These are phyloP conservation scores for Solanum raphanifolium DNA, from an alignment of 257 asterid species.

Conservation along the genomic window DNA sequence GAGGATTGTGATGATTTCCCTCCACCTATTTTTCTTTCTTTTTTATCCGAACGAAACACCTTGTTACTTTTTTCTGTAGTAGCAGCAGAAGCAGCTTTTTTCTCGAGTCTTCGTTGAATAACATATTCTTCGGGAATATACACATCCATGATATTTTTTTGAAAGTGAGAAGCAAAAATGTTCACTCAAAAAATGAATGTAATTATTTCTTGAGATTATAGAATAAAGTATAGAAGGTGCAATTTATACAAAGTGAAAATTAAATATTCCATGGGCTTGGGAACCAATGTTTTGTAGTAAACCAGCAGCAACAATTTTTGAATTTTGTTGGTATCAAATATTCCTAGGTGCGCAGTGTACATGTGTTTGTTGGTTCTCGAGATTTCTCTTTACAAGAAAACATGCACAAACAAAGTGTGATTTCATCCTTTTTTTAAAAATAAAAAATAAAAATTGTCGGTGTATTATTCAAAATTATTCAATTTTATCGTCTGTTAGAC, in stretches of 20 bases:
- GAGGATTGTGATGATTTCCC: background rate
- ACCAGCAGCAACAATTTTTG: background rate
- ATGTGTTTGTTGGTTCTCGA: background rate
- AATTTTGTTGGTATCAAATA: background rate
- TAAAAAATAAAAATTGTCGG: background rate
- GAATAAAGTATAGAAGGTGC: background rate
- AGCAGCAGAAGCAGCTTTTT: background rate
- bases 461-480: background rate
- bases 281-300: background rate
- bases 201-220: background rate
- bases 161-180: background rate
- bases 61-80: background rate
- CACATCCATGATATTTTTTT: conserved; percentile 17
- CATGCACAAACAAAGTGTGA: background rate
- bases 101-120: conserved; percentile 26
- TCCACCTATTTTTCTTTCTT: background rate
- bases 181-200: background rate
- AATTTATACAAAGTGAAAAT: background rate
- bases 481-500: background rate
- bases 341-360: background rate
- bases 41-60: background rate
- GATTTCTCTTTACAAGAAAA: background rate
- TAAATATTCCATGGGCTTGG: background rate
- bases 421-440: background rate
- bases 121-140: conserved; percentile 38